A percentile compares a stretch with the other conserved stretches of the same genome.
Conservation (phyloP, 495 filamentous ascomycete species). For the Daldinia decipiens region DNA sequence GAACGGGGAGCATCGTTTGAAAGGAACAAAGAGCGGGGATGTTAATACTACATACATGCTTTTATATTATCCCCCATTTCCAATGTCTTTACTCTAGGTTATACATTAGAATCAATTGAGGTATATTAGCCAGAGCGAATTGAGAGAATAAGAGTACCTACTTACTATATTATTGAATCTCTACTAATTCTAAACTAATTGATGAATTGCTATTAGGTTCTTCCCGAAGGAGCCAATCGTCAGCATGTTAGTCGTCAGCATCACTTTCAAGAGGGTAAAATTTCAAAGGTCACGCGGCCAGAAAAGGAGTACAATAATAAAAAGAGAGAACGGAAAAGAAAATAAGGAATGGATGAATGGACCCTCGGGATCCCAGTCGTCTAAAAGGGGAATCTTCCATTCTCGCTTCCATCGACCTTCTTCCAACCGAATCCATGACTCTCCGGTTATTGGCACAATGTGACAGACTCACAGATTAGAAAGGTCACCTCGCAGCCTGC, state of each 20-base stretch:
- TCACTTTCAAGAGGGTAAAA: slow-evolving; percentile 34
- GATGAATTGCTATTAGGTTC: slow-evolving; percentile 18
- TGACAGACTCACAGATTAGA: slow-evolving; percentile 16
- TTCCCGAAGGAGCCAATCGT: slow-evolving; percentile 26
- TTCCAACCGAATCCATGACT: slow-evolving; percentile 38
- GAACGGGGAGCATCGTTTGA: slow-evolving; percentile 24
- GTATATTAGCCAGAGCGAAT: slow-evolving; percentile 6
- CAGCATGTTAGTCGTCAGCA: slow-evolving; percentile 24
- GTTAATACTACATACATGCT: slow-evolving; percentile 15
- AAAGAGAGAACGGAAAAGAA: slow-evolving; percentile 11
- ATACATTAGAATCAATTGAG: slow-evolving; percentile 12
- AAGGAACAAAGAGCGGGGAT: slow-evolving; percentile 33
- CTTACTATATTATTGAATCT: too few relatives aligned
- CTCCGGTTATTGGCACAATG: slow-evolving; percentile 17
- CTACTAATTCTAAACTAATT: slow-evolving; percentile 18
- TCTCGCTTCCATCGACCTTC: slow-evolving; percentile 41
- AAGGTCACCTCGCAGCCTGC: slow-evolving; percentile 38
- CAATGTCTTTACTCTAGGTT: not conserved
- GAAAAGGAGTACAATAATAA: slow-evolving; percentile 28
- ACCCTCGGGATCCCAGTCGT: slow-evolving; percentile 10
- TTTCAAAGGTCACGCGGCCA: slow-evolving; percentile 36
- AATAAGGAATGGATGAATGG: slow-evolving; percentile 17
- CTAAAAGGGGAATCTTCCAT: slow-evolving; percentile 40
- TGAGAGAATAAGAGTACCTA: slow-evolving; percentile 12
- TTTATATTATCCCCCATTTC: slow-evolving; percentile 28